These are phyloP conservation scores for Talaromyces sp. DNA, from an alignment of 2,329 filamentous ascomycete genomes.

Conservation along the genomic window DNA sequence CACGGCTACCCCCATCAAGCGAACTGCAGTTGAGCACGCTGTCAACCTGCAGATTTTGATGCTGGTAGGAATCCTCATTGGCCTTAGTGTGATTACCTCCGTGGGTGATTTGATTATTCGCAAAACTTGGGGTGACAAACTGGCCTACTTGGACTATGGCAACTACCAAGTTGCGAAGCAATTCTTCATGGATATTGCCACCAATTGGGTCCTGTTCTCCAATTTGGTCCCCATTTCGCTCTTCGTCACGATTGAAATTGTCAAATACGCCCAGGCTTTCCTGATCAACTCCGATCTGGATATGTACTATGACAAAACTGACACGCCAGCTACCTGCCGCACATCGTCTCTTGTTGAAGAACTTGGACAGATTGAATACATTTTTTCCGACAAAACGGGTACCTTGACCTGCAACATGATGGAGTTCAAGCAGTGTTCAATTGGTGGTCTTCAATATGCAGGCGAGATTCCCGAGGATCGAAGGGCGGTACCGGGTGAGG, in stretches of 20 bases:
- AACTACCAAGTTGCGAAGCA: conserved; percentile 64
- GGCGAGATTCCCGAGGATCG: conserved; percentile 90
- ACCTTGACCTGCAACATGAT: conserved; percentile 98
- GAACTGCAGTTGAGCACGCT: conserved; percentile 89
- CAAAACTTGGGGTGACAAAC: conserved; percentile 54
- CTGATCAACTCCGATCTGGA: conserved; percentile 96
- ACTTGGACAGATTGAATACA: conserved; percentile 94
- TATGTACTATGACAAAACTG: conserved; percentile 93
- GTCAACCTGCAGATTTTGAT: conserved; percentile 91
- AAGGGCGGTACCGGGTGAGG: conserved; percentile 63
- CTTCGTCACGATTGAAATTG: conserved; percentile 94
- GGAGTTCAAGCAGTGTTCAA: conserved; percentile 95
- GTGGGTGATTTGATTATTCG: conserved; percentile 83
- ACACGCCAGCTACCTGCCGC: conserved; percentile 91
- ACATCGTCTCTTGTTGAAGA: conserved; percentile 97
- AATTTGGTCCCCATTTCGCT: conserved; percentile 95
- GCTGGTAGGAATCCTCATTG: conserved; percentile 76
- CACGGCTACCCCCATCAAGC: conserved; percentile 94
- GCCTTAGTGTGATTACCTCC: conserved; percentile 82
- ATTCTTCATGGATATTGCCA: conserved; percentile 92
- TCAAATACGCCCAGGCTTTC: conserved; percentile 98
- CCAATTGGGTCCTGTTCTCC: conserved; percentile 97
- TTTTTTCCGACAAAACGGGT: conserved; percentile 97
- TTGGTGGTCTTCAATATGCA: conserved; percentile 88
- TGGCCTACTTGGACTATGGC: conserved; percentile 69